Evolutionary conservation across 2,329 filamentous ascomycete genomes (phyloP).

Genomic region (Juglanconis oblonga): DNA sequence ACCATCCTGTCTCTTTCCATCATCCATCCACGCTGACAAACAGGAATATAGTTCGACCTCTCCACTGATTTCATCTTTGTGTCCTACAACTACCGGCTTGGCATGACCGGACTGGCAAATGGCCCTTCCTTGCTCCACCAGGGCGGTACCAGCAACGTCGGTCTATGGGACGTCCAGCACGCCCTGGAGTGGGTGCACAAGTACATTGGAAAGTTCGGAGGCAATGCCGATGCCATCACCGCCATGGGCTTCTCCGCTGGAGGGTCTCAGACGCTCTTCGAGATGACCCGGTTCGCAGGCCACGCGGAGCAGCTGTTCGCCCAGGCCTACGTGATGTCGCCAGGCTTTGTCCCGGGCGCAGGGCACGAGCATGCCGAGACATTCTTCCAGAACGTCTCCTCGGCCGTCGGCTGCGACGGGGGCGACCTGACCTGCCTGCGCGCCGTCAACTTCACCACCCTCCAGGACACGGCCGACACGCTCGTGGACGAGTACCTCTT

Average conservation of each 20-base stretch:
- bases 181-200: constrained; percentile 41
- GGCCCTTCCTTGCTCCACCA: constrained; percentile 27
- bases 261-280: constrained; percentile 47
- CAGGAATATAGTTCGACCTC: constrained; percentile 23
- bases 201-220: constrained; percentile 37
- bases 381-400: constrained; percentile 16
- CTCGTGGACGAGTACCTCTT: constrained; percentile 27
- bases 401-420: constrained; percentile 25
- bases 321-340: constrained; percentile 31
- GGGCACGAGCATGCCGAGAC: constrained; percentile 32
- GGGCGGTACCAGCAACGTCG: constrained; percentile 40
- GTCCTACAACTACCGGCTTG: constrained; percentile 47
- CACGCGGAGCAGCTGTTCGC: constrained; percentile 41
- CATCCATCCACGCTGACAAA: constrained; percentile 33
- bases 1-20: constrained; percentile 27
- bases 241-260: constrained; percentile 43
- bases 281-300: constrained; percentile 42
- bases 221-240: constrained; percentile 37
- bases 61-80: constrained; percentile 37
- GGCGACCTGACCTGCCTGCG: constrained; percentile 30
- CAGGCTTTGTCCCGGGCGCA: constrained; percentile 33
- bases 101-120: constrained; percentile 42
- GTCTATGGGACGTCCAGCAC: constrained; percentile 33
- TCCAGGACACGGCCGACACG: constrained; percentile 25
- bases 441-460: constrained; percentile 19